These are phyloP conservation scores for Globisporangium takayamanum DNA, from an alignment of 352 stramenopile genomes.

Conservation along the genomic window DNA sequence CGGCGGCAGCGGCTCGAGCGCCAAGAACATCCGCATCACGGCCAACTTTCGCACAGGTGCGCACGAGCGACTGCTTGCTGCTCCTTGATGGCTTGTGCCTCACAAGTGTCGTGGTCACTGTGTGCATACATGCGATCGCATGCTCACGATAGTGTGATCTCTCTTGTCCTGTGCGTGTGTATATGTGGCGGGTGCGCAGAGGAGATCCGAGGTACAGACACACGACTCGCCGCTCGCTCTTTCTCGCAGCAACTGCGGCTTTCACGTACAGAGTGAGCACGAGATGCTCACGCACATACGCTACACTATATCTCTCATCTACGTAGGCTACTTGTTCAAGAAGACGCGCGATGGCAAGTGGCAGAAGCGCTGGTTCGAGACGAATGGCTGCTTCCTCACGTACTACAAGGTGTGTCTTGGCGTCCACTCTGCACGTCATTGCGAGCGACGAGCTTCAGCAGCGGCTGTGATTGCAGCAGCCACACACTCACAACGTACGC, in stretches of 20 bases:
- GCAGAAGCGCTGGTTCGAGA: conserved; percentile 99
- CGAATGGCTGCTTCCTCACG: conserved; percentile 96
- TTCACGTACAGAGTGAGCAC: too few relatives aligned
- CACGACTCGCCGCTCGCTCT: neutral
- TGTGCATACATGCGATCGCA: neutral
- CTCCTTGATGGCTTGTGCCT: too few relatives aligned
- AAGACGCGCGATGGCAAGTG: conserved; percentile 92
- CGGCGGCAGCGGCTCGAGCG: conserved; percentile 2
- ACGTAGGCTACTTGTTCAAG: conserved; percentile 89
- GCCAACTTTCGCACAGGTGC: conserved; percentile 64
- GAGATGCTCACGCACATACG: too few relatives aligned
- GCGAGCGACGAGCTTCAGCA: too few relatives aligned
- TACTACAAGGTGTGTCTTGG: conserved; percentile 93
- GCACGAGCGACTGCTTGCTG: neutral
- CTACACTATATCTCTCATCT: neutral
- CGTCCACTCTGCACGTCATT: neutral
- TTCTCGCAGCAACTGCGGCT: too few relatives aligned
- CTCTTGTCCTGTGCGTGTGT: neutral
- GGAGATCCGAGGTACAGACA: conserved; percentile 46
- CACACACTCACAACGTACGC: neutral
- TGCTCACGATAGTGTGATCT: neutral
- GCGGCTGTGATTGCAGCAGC: neutral
- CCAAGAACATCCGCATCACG: conserved; percentile 26
- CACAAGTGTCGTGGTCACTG: too few relatives aligned
- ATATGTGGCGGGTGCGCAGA: conserved; percentile 15